These are phyloP conservation scores for Pseudogymnoascus sp. DNA, from an alignment of 2,329 filamentous ascomycete genomes.

Conservation along the genomic window DNA sequence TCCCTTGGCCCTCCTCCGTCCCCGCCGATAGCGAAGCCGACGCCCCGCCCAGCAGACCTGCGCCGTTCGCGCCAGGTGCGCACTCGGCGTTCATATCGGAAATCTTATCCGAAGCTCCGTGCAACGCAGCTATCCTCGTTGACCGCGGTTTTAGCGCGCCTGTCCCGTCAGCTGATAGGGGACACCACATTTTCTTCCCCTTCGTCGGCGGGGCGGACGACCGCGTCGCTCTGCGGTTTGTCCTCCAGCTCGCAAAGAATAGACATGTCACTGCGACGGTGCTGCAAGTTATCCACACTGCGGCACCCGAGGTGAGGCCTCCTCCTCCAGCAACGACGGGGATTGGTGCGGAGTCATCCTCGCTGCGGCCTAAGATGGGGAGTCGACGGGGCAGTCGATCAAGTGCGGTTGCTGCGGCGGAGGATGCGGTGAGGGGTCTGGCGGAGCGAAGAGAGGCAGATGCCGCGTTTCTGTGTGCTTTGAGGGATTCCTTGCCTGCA, in stretches of 20 bases:
- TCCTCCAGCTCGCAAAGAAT: constrained; percentile 77
- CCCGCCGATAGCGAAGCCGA: constrained; percentile 39
- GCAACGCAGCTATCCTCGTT: constrained; percentile 70
- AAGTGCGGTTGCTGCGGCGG: constrained; percentile 16
- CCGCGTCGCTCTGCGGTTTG: constrained; percentile 66
- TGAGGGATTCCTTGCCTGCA: constrained; percentile 46
- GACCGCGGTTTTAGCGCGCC: constrained; percentile 58
- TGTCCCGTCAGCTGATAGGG: constrained; percentile 46
- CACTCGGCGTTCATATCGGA: constrained; percentile 69
- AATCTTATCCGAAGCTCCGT: constrained; percentile 53
- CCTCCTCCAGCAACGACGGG: neutral
- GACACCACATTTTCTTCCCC: constrained; percentile 78
- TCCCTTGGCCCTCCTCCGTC: constrained; percentile 68
- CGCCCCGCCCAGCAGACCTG: constrained; percentile 22
- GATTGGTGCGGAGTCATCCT: neutral
- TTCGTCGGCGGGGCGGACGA: constrained; percentile 84
- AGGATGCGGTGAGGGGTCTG: constrained; percentile 14
- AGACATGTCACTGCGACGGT: constrained; percentile 71
- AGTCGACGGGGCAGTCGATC: neutral
- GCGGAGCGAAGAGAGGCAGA: constrained; percentile 33
- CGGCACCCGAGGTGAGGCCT: constrained; percentile 16
- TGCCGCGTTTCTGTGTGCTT: constrained; percentile 45
- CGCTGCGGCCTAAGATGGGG: constrained; percentile 9
- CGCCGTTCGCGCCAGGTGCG: constrained; percentile 50
- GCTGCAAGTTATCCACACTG: constrained; percentile 43